Conservation (phyloP, 106 monocot genomes). For the Gastrodia elata region DNA sequence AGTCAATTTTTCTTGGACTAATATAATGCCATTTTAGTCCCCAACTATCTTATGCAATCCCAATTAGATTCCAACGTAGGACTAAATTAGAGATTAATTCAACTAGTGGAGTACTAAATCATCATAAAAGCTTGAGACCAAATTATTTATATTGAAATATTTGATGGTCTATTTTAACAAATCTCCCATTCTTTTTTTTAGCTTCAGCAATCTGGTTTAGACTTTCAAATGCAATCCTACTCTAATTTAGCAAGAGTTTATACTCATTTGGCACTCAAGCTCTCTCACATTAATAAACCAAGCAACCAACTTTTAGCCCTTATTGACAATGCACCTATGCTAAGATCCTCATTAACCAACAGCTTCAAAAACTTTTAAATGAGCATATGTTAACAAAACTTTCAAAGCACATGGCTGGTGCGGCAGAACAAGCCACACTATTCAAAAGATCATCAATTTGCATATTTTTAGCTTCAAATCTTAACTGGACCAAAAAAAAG, state of each 20-base stretch:
- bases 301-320: not conserved
- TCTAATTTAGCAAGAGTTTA: not conserved
- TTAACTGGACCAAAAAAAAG: not conserved
- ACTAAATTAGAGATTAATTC: too few relatives aligned
- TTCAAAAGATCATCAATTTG: not conserved
- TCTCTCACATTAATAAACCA: not conserved
- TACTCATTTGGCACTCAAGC: not conserved
- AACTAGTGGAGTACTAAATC: too few relatives aligned
- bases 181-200: not conserved
- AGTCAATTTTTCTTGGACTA: too few relatives aligned
- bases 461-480: not conserved
- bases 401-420: not conserved
- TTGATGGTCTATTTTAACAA: too few relatives aligned
- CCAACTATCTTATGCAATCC: too few relatives aligned
- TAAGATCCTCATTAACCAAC: not conserved
- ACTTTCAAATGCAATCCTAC: not conserved
- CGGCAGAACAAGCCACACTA: not conserved
- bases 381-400: not conserved
- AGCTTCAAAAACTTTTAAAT: not conserved
- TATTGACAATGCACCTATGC: not conserved
- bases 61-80: too few relatives aligned
- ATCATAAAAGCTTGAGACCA: too few relatives aligned
- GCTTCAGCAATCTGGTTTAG: not conserved
- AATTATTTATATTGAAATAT: too few relatives aligned
- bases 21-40: too few relatives aligned